Conservation (phyloP, 306 rosid species). For the Quercus bicolor region DNA sequence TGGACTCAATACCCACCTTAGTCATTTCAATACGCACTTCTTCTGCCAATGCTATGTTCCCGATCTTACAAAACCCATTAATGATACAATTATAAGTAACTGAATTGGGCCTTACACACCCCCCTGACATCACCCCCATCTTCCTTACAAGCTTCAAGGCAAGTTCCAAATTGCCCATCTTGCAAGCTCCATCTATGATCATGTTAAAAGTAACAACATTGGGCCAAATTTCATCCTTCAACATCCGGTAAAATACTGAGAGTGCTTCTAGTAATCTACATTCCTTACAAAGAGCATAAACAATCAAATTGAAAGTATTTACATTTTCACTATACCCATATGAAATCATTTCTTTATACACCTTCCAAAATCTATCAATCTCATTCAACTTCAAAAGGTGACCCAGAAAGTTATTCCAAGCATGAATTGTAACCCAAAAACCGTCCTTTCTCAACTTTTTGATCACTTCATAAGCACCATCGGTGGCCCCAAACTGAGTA, state of each 20-base stretch:
- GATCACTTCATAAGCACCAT: slow-evolving; percentile 52
- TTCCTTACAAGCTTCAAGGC: slow-evolving; percentile 42
- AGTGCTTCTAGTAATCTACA: slow-evolving; percentile 43
- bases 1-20: slow-evolving; percentile 30
- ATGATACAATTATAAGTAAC: slow-evolving; percentile 51
- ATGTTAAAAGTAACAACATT: slow-evolving; percentile 56
- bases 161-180: slow-evolving; percentile 44
- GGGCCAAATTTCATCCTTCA: slow-evolving; percentile 40
- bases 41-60: slow-evolving; percentile 40
- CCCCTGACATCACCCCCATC: slow-evolving; percentile 34
- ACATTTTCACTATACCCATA: slow-evolving; percentile 47
- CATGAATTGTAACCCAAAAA: slow-evolving; percentile 45
- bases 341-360: slow-evolving; percentile 49
- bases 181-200: slow-evolving; percentile 51
- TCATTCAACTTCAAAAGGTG: slow-evolving; percentile 43
- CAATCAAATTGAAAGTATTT: slow-evolving; percentile 48
- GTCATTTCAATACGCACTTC: slow-evolving; percentile 37
- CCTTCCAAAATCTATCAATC: slow-evolving; percentile 43
- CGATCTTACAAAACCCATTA: slow-evolving; percentile 51
- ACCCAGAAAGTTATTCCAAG: slow-evolving; percentile 57
- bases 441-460: slow-evolving; percentile 31
- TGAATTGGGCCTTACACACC: slow-evolving; percentile 31
- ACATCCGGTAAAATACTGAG: slow-evolving; percentile 43
- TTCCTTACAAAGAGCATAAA: slow-evolving; percentile 53
- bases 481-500: slow-evolving; percentile 34